Base-by-base conservation (phyloP, 2,329 filamentous ascomycete genomes). In the Aspergillus calidoustus region DNA sequence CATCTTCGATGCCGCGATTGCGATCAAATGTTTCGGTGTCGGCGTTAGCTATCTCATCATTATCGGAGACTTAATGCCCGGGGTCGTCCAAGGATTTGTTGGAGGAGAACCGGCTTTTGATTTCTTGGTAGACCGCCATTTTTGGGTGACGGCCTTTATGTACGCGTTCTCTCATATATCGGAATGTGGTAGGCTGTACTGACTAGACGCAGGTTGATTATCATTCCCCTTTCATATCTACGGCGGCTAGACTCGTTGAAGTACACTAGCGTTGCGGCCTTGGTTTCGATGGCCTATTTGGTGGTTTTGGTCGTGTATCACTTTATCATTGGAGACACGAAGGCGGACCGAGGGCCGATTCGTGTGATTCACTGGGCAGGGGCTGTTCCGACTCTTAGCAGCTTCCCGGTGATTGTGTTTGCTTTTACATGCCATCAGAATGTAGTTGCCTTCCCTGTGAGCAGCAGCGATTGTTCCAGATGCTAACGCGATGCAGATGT, bases 391-490 rank as follows among this genome's bases (percentile, higher is more conserved):
- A 89, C 91, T 7, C 82, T 99, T 57, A 92, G 92, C 69, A 93
- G 91, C 65, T 87, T 99, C 66, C 95, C 95, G 0, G 93, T 99
- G 57, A 93, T 98, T 60, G 92, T 99, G 2, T 99, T 99, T 82
- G 95, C 94, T n/a, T 99, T 98, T 76, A 99, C 95, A 1, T 99
- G 95, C 76, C 95, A 99, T 77, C 95, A 99, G 73, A 99, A 99
- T 75, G 92, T 95, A 80, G 87, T 46, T n/a, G 7, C 60, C 4
- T 6, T 7, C 6, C 38, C n/a, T 23, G 41, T 38, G 3, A 19
- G 8, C 43, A 23, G 9, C 23, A 23, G 28, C 7, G 43, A 38
- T 13, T 31, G 7, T 31, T 13, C 6, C 28, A 38, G 7, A 22
- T 50, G 49, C 59, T 61, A 50, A 61, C 23, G 2, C 30, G 2